Percentiles rank a stretch among this genome's conserved stretches.
Evolutionary conservation across 2,329 filamentous ascomycete genomes (phyloP).

Genomic region (Lachnellula cervina): DNA sequence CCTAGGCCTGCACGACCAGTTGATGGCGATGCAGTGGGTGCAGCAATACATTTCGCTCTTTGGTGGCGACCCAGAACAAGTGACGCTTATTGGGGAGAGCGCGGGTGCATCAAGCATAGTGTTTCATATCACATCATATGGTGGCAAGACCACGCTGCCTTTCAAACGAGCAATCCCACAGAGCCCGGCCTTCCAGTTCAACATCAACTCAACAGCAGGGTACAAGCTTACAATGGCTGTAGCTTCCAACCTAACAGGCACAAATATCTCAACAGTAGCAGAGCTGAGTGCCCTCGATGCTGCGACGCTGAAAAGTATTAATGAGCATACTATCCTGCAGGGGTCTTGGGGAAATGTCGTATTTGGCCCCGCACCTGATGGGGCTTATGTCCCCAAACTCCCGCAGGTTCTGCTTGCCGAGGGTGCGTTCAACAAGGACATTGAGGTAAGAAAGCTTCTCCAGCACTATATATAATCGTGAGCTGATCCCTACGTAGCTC

Average conservation of each 20-base stretch:
- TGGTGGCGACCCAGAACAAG: constrained; percentile 45
- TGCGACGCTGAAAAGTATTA: not conserved
- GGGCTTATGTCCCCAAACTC: constrained; percentile 40
- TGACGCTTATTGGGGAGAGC: constrained; percentile 48
- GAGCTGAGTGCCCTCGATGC: not conserved
- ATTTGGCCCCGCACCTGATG: constrained; percentile 44
- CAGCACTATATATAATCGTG: too few relatives aligned
- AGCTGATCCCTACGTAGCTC: not conserved
- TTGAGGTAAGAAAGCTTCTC: constrained; percentile 32
- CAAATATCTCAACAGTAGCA: not conserved
- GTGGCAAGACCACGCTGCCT: constrained; percentile 36
- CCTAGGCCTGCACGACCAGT: constrained; percentile 48
- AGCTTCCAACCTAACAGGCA: not conserved
- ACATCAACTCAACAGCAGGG: constrained; percentile 1
- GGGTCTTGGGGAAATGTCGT: constrained; percentile 7
- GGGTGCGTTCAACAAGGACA: constrained; percentile 39
- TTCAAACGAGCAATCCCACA: constrained; percentile 36
- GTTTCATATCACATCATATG: constrained; percentile 51
- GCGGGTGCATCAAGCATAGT: constrained; percentile 50
- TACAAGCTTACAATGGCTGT: constrained; percentile 13
- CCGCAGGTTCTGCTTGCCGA: constrained; percentile 40
- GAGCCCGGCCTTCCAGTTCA: constrained; percentile 17
- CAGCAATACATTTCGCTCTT: constrained; percentile 49
- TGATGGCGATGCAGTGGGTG: constrained; percentile 54
- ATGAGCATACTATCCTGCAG: constrained; percentile 4